Conservation (phyloP, 768 basidiomycete species). For the Termitomyces sp. region DNA sequence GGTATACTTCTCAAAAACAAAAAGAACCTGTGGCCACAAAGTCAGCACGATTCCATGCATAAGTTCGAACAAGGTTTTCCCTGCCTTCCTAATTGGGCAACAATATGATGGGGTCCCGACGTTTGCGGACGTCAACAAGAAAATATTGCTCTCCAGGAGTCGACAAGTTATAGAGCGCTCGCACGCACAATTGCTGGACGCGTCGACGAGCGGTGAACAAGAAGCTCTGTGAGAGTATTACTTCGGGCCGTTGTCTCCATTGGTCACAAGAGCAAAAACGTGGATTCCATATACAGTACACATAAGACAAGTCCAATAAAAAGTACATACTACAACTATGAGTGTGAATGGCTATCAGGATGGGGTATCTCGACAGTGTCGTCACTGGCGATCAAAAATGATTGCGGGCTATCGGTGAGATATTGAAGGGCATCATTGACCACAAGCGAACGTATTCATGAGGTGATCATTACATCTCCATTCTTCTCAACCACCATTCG, state of each 20-base stretch:
- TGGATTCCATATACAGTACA: not conserved
- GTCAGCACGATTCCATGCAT: slow-evolving; percentile 4
- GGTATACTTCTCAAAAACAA: slow-evolving; percentile 12
- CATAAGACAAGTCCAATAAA: too few relatives aligned
- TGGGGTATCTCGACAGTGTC: not conserved
- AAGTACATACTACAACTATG: not conserved
- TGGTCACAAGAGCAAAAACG: not conserved
- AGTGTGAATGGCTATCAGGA: not conserved
- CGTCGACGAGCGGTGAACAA: not conserved
- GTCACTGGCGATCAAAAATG: not conserved
- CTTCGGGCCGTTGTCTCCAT: not conserved
- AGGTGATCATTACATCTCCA: not conserved
- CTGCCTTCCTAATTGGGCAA: slow-evolving; percentile 13
- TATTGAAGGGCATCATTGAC: not conserved
- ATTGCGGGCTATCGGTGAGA: not conserved
- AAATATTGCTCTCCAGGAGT: not conserved
- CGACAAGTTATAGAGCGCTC: not conserved
- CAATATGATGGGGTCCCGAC: too few relatives aligned
- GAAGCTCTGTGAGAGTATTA: not conserved
- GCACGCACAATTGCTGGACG: not conserved
- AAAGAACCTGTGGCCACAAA: slow-evolving; percentile 6
- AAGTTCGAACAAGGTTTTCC: slow-evolving; percentile 11
- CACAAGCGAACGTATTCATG: not conserved
- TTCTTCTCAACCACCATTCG: slow-evolving; percentile 4
- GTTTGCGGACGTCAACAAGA: too few relatives aligned